Conservation (phyloP, 2,329 filamentous ascomycete genomes). For the Plectosphaerella plurivora region DNA sequence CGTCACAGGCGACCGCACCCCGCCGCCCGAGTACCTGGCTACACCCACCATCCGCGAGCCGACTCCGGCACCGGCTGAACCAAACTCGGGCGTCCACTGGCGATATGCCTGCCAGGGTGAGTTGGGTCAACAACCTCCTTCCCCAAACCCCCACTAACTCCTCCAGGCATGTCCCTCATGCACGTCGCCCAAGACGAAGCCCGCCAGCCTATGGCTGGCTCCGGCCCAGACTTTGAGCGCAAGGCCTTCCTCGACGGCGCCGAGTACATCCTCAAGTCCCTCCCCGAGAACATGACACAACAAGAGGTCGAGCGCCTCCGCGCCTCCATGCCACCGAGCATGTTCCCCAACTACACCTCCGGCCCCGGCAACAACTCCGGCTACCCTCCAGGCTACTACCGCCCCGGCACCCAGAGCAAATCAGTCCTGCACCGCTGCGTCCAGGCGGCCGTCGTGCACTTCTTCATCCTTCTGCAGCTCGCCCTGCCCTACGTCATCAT, state of each 20-base stretch:
- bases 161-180: conserved; percentile 8
- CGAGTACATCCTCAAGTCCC: conserved; percentile 58
- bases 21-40: background rate
- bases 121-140: too few relatives aligned
- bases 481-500: conserved; percentile 56
- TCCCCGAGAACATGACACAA: conserved; percentile 52
- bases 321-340: conserved; percentile 3
- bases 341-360: conserved; percentile 16
- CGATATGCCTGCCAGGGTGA: conserved; percentile 26
- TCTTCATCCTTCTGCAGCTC: conserved; percentile 57
- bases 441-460: conserved; percentile 49
- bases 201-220: conserved; percentile 4
- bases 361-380: conserved; percentile 13
- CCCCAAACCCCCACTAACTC: background rate
- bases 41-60: background rate
- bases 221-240: conserved; percentile 34
- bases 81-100: conserved; percentile 25
- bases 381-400: conserved; percentile 15
- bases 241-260: conserved; percentile 61
- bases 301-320: conserved; percentile 50
- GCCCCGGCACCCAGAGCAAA: conserved; percentile 14
- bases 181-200: conserved; percentile 8
- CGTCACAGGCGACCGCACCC: background rate
- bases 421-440: conserved; percentile 57
- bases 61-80: conserved; percentile 9